Evolutionary conservation across 257 asterid genomes (phyloP), one percentile per base, ranked within the genome.

Genomic region (Henckelia pumila): DNA sequence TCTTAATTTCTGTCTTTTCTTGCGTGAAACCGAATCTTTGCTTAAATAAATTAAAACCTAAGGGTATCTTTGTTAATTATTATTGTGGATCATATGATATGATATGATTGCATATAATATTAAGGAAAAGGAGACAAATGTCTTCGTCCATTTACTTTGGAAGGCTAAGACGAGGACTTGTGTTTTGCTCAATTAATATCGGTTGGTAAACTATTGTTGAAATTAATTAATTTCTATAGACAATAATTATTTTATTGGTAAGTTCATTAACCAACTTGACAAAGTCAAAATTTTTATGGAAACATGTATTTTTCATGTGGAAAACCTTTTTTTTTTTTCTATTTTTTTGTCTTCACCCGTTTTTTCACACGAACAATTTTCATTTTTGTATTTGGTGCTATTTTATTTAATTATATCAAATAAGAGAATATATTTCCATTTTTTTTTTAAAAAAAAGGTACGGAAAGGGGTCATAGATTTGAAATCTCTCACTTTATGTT

Each of bases 201-300:
- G 81, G 87, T 86, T 79, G 87, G 88, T 83, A 53, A 81, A 76
- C 89, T 73, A 79, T 78, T 71, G 50, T 59, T 74, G 78, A 64
- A 64, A 6, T 63, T 6, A 63, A 8, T 73, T 67, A 56, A 14
- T 25, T 33, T 50, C 68, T 60, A 50, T 32, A 53, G 11, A 32
- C 10, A 8, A 32, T 19, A n/a, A 61, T 68, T 65, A 55, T 44
- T 47, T 72, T 65, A 75, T 4, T 23, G 44, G 25, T 63, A 30
- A 28, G 79, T 76, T 80, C 73, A 55, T 63, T 76, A 73, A 79
- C 79, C 56, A 76, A 73, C 76, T 73, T 11, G 37, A 20, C 24
- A 49, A 70, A 61, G 71, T 73, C 64, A 25, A 61, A 24, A 21
- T 17, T 37, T 20, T 37, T 20, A 56, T 70, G 21, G 33, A 65